Evolutionary conservation across 805 yeast species (phyloP).

Genomic region (Cyberlindnera japonica): DNA sequence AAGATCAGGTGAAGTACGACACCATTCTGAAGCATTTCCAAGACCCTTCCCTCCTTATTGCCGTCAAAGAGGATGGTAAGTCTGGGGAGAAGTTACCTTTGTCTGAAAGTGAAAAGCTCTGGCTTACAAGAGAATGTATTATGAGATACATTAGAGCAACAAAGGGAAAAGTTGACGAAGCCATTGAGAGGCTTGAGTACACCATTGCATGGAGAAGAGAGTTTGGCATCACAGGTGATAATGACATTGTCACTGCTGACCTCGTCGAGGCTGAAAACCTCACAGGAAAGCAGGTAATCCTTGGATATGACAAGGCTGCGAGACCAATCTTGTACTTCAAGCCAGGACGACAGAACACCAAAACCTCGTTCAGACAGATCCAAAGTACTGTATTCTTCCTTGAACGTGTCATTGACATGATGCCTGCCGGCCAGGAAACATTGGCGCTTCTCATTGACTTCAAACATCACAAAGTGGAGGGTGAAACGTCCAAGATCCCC

Average conservation of each 20-base stretch:
- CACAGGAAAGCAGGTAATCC: conserved; percentile 87
- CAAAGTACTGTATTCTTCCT: conserved; percentile 91
- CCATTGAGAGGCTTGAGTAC: conserved; percentile 68
- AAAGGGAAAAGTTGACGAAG: conserved; percentile 75
- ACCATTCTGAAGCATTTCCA: conserved; percentile 60
- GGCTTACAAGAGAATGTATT: conserved; percentile 92
- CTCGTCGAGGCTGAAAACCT: conserved; percentile 65
- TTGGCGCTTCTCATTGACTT: conserved; percentile 89
- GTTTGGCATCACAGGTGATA: conserved; percentile 67
- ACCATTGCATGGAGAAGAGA: conserved; percentile 93
- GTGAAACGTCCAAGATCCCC: conserved; percentile 57
- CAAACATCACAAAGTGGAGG: conserved; percentile 56
- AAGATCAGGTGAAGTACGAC: conserved; percentile 58
- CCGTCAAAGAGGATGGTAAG: conserved; percentile 35
- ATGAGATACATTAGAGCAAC: conserved; percentile 90
- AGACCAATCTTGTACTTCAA: conserved; percentile 91
- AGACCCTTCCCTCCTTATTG: conserved; percentile 28
- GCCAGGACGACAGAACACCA: conserved; percentile 95
- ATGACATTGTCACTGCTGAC: conserved; percentile 51
- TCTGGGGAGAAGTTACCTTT: conserved; percentile 41
- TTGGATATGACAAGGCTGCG: conserved; percentile 85
- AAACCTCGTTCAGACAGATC: conserved; percentile 86
- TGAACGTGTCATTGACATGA: conserved; percentile 86
- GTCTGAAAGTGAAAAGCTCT: conserved; percentile 66
- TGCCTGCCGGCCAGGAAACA: conserved; percentile 97